Evolutionary conservation across 2,329 filamentous ascomycete species (phyloP), one percentile per base, ranked within the genome.

Genomic region (Exophiala calicioides): DNA sequence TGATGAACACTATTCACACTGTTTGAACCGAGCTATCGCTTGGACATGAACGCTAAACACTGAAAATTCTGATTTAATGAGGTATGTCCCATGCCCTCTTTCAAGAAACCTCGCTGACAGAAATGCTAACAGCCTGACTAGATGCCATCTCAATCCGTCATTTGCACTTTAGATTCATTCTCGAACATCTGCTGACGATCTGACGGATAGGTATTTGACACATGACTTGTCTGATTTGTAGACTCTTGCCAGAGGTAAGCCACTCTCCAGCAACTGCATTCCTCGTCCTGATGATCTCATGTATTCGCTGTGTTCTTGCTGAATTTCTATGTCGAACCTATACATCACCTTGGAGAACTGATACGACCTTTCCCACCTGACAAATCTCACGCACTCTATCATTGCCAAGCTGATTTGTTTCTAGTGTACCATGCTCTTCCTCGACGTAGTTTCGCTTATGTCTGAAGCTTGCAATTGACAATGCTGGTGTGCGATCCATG

Each of bases 31-130:
- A 67, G 64, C 65, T 68, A 65, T 62, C 65, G 67, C 68, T 65
- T 60, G 75, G 71, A 67, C 58, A 76, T 82, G 79, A 82, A 78
- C 77, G 73, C 71, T 42, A 69, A 64, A 76, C 76, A 79, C 74
- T 75, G 71, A 79, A 79, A 80, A 82, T 80, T 82, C 80, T 83
- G 80, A 83, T 82, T 82, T 82, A 82, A 82, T 82, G 79, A 82
- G 79, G 79, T 76, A 62, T 60, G 69, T 66, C 4, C 34, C 20
- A 29, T 9, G 10, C 16, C 18, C 8, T 16, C 8, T 4, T 37
- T 40, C 13, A 9, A 20, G 18, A 18, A 23, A 19, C 31, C 26
- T 40, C 48, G 35, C 42, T 49, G 53, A 53, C 41, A 34, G 16
- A 30, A 29, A 55, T 39, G 35, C 56, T 55, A 35, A 40, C 44